Evolutionary conservation across 2,329 filamentous ascomycete species (phyloP).

Genomic region (Colletotrichum sp.): DNA sequence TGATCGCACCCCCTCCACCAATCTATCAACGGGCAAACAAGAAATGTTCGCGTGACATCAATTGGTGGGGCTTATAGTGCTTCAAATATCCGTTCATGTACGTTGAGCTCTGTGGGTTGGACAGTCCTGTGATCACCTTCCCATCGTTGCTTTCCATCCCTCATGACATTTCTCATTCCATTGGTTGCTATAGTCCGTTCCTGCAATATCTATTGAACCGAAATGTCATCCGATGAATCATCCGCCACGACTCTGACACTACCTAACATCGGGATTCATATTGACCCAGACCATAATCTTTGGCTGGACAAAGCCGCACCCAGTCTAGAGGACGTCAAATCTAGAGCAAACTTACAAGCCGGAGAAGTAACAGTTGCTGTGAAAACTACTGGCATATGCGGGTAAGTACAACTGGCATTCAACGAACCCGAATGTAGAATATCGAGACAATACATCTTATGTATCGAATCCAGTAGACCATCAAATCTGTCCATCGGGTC

Average conservation of each 20-base stretch:
- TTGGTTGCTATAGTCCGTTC: neutral
- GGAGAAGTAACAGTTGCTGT: constrained; percentile 90
- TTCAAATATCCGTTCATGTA: neutral
- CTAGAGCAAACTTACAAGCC: constrained; percentile 70
- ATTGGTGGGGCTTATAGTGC: neutral
- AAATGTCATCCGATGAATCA: neutral
- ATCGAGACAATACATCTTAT: neutral
- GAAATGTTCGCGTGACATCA: neutral
- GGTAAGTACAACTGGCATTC: constrained; percentile 51
- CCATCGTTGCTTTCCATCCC: neutral
- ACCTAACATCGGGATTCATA: constrained; percentile 92
- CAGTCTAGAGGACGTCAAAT: constrained; percentile 74
- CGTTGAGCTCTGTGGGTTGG: neutral
- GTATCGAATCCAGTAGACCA: neutral
- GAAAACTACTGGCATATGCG: constrained; percentile 95
- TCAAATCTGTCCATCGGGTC: neutral
- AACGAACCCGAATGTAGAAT: neutral
- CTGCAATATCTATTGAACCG: neutral
- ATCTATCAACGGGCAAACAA: neutral
- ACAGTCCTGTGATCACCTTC: neutral
- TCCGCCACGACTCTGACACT: neutral
- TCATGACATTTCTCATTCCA: neutral
- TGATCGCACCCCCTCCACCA: neutral
- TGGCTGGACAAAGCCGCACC: constrained; percentile 86
- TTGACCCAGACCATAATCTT: constrained; percentile 91